A percentile compares a stretch with the other conserved stretches of the same genome.
Conservation (phyloP, 2,329 filamentous ascomycete genomes). For the Aspergillus hiratsukae region DNA sequence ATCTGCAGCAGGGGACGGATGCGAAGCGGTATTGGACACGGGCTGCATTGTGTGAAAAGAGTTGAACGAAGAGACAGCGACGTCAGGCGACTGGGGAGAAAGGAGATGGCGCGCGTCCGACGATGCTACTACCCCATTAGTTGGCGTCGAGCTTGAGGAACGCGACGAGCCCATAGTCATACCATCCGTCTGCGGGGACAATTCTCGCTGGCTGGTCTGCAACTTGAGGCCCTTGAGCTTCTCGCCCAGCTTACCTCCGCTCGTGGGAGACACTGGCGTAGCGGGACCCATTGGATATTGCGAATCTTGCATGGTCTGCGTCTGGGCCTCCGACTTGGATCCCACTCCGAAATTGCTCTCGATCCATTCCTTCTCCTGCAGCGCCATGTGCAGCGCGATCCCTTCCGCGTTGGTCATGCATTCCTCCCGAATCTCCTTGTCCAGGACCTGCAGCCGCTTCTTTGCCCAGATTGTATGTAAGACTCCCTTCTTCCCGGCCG, state of each 20-base stretch:
- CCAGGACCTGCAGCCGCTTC: conserved; percentile 68
- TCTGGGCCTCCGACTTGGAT: conserved; percentile 36
- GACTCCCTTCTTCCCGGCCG: conserved; percentile 72
- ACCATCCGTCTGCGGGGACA: conserved; percentile 54
- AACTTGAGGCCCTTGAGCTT: conserved; percentile 76
- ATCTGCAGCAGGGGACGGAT: conserved; percentile 18
- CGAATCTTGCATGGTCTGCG: conserved; percentile 25
- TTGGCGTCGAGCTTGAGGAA: not conserved
- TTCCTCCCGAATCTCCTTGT: conserved; percentile 72
- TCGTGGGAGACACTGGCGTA: conserved; percentile 59
- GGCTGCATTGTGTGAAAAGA: conserved; percentile 50
- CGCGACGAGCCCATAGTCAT: conserved; percentile 27
- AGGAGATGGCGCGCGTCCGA: conserved; percentile 44
- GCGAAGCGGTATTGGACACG: conserved; percentile 3
- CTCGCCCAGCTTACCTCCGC: conserved; percentile 67
- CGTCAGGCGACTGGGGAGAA: conserved; percentile 59
- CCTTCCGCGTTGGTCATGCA: conserved; percentile 71
- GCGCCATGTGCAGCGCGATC: conserved; percentile 76
- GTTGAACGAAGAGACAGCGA: conserved; percentile 60
- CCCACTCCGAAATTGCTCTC: conserved; percentile 69
- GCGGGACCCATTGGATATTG: conserved; percentile 41
- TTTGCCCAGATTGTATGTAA: conserved; percentile 89
- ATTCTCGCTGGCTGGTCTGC: conserved; percentile 65
- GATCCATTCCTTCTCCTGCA: conserved; percentile 82
- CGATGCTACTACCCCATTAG: conserved; percentile 16